Base-by-base conservation (phyloP, 2,329 filamentous ascomycete genomes). In the Immersiporthe knoxdaviesiana region DNA sequence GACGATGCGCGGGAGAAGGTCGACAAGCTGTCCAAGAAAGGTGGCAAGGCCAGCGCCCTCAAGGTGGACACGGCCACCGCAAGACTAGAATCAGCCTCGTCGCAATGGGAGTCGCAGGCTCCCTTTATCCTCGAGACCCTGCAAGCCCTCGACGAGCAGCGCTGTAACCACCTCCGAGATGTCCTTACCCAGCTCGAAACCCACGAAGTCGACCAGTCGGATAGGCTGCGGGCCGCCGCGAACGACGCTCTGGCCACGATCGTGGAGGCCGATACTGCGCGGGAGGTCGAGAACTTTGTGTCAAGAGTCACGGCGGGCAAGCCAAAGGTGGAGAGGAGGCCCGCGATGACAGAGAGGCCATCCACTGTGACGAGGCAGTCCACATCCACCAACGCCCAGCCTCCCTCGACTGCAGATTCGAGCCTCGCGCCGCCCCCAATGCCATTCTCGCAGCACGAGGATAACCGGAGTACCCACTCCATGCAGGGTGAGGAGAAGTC, bases 91-190 rank as follows among this genome's bases (percentile, higher is more conserved):
- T 89, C 89, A 70, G 91, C 93, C n/a, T 88, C 85, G 59, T 87
- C 91, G 73, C 92, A 97, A 77, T 99, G 96, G 96, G 91, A 97
- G 68, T 94, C 93, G 0, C 94, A 97, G 79, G 93, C 96, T 18
- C 96, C 96, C 1, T 98, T 93, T 79, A 91, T 97, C 71, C 97
- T 97, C 77, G 96, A 99, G 80, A 92, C 91, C 71, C 87, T 99
- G 35, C 96, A 99, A 78, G 91, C 92, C 7, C 84, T 97, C 41
- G 96, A 99, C 77, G 96, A 99, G 82, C 90, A 88, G 74, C 89
- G 96, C 68, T 84, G 97, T 73, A 97, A 97, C 79, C 91, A 97
- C 76, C 84, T 99, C 70, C 91, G 95, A 71, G 95, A 98, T 79
- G 88, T 92, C 54, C 86, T 99, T 70, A 98, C 96, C 0, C 94